A percentile compares a stretch with the other conserved stretches of the same genome.
Conservation (phyloP, 2,329 filamentous ascomycete genomes). For the Cytospora paraplurivora region DNA sequence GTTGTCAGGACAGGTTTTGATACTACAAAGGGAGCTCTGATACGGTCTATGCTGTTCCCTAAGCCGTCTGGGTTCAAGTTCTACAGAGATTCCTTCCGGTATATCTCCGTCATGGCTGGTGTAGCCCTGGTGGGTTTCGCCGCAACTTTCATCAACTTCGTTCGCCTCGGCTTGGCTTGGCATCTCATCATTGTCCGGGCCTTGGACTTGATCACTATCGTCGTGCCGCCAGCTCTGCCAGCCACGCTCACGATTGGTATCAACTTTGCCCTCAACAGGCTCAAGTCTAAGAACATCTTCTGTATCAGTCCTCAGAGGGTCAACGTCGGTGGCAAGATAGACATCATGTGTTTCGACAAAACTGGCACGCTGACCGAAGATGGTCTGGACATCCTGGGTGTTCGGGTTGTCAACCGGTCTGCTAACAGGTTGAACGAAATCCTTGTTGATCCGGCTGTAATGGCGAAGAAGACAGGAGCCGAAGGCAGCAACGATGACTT, state of each 20-base stretch:
- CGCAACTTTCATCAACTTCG: conserved; percentile 90
- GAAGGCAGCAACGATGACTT: conserved; percentile 35
- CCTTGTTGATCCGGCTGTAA: conserved; percentile 62
- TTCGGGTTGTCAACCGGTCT: conserved; percentile 72
- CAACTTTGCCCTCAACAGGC: conserved; percentile 84
- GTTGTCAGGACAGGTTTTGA: conserved; percentile 95
- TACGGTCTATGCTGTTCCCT: conserved; percentile 97
- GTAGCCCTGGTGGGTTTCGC: conserved; percentile 86
- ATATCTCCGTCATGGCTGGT: conserved; percentile 93
- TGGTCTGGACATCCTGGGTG: conserved; percentile 88
- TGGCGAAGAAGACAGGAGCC: conserved; percentile 51
- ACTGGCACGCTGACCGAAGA: conserved; percentile 98
- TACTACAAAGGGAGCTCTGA: conserved; percentile 93
- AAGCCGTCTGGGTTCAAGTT: conserved; percentile 99
- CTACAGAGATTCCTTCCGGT: conserved; percentile 95
- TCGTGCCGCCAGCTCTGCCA: conserved; percentile 91
- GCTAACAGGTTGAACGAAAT: conserved; percentile 72
- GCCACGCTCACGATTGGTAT: conserved; percentile 96
- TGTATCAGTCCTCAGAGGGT: conserved; percentile 97
- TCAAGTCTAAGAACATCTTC: conserved; percentile 90
- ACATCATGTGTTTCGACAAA: conserved; percentile 98
- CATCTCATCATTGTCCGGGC: conserved; percentile 90
- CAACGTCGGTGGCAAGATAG: conserved; percentile 93
- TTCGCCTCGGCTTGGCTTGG: conserved; percentile 81
- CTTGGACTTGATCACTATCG: conserved; percentile 94